Evolutionary conservation across 2,329 filamentous ascomycete species (phyloP), one percentile per base, ranked within the genome.

Genomic region (Stagonosporopsis vannaccii): DNA sequence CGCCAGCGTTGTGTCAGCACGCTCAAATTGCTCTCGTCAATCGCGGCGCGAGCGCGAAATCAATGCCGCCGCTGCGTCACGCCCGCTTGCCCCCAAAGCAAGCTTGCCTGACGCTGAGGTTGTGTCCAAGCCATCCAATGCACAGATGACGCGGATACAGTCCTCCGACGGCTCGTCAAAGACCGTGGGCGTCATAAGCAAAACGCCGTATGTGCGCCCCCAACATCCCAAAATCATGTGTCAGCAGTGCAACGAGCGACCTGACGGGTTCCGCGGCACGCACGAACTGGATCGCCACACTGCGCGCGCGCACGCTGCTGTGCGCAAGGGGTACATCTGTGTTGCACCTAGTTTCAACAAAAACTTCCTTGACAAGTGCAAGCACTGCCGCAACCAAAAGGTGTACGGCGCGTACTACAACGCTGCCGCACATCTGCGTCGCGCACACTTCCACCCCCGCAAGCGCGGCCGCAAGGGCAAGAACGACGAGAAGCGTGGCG

Each of bases 351-450:
- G 84, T 75, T 66, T 81, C 65, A 72, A 86, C 78, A 75, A 82
- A 84, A 78, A 84, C 77, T 88, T 92, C 36, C 84, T 98, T 30
- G 80, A 82, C 46, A 89, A 90, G 64, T 97, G 93, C 84, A 96
- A 96, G 76, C 85, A 90, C 43, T 98, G 94, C 75, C 84, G 83
- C 44, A 83, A 84, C 40, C 79, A 84, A 51, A 97, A 97, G 80
- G 84, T 85, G 56, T 98, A 98, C 67, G 90, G 90, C 3, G 91
- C 90, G 15, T 95, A 97, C 78, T 97, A 98, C 78, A 98, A 98
- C 68, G 94, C 93, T 0, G 92, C 92, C 0, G 94, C 92, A 0
- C 94, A 98, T 73, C 83, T 98, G 8, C 85, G 93, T 37, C 87
- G 94, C 45, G 89, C 90, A 0, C 94, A 98, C 74, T 98, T 97